Base-by-base conservation (phyloP, 31 red algal species). In the Endocladia muricata region DNA sequence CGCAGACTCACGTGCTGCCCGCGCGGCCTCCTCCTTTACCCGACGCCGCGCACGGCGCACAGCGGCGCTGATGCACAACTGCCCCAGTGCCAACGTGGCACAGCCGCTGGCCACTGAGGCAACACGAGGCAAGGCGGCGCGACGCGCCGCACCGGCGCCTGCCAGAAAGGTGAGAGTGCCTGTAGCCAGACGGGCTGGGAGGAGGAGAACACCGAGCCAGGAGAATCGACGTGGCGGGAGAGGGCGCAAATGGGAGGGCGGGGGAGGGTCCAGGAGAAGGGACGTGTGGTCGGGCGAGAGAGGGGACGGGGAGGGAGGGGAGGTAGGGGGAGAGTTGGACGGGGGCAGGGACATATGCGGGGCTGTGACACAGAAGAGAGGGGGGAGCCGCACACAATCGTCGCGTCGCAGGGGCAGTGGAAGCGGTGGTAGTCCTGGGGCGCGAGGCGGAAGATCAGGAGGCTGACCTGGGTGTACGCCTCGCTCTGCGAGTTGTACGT, bases 111-210 rank as follows among this genome's bases (percentile, higher is more conserved):
- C 26, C 1, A 78, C 26, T 3, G 65, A 60, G 55, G 61, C 26
- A 25, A 42, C 0, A 28, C 37, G 61, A 5, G 83, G 61, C 1
- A 57, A 22, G 4, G 48, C 65, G 3, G 73, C 30, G 33, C 74
- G 73, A 34, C 49, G 59, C 23, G 64, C 3, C 17, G 78, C 25
- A 58, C 34, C 26, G 3, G 74, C 41, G 26, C 83, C 73, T 37
- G 73, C 72, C 1, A 61, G 23, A 41, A 68, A 87, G 37, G 71
- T 43, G 37, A 87, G 37, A 31, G 74, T 65, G 2, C 83, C 83
- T 37, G 78, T 55, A 1, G 83, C 83, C 37, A 87, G 37, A 55
- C 83, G 83, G 37, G 65, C 83, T 6, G 83, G 83, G 0, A 87
- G 51, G n/a, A 87, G n/a, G n/a, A 87, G 83, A 23, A 87, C 51